These are phyloP conservation scores for Astrothelium macrocarpum DNA, from an alignment of 495 filamentous ascomycete genomes.

Conservation along the genomic window DNA sequence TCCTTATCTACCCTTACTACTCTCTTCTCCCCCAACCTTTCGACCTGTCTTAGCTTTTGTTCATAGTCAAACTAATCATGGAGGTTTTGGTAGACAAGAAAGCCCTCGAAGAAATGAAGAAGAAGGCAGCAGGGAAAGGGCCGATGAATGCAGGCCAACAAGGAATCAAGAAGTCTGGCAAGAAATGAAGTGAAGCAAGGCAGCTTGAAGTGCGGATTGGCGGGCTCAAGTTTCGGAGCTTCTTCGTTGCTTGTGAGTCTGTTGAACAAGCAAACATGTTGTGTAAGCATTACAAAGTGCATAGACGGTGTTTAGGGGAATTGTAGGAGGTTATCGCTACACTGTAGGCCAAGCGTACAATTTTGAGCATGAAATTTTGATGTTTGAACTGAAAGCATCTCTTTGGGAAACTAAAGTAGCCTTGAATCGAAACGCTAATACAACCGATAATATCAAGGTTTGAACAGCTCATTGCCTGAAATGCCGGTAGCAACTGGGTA, in stretches of 20 bases:
- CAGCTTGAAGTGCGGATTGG: not conserved
- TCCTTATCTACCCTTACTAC: not conserved
- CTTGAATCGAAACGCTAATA: not conserved
- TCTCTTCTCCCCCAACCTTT: not conserved
- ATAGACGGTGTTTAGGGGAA: too few relatives aligned
- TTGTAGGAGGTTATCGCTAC: too few relatives aligned
- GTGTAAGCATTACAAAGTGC: not conserved
- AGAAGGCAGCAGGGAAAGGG: slow-evolving; percentile 38
- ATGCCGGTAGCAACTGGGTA: not conserved
- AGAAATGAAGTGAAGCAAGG: slow-evolving; percentile 47
- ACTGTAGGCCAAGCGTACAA: too few relatives aligned
- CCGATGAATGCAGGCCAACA: slow-evolving; percentile 65
- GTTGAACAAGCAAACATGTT: too few relatives aligned
- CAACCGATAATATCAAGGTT: not conserved
- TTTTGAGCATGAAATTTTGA: too few relatives aligned
- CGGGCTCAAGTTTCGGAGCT: not conserved
- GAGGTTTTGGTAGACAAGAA: slow-evolving; percentile 29
- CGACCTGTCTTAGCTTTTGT: not conserved
- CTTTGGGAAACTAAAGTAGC: not conserved
- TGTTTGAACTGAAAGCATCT: not conserved
- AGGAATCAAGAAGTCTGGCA: slow-evolving; percentile 86
- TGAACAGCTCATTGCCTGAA: not conserved
- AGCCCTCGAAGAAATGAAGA: slow-evolving; percentile 32
- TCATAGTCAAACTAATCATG: not conserved
- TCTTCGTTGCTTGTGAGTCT: not conserved